Evolutionary conservation across 768 basidiomycete genomes (phyloP).

Genomic region (Peribolospora baueri): DNA sequence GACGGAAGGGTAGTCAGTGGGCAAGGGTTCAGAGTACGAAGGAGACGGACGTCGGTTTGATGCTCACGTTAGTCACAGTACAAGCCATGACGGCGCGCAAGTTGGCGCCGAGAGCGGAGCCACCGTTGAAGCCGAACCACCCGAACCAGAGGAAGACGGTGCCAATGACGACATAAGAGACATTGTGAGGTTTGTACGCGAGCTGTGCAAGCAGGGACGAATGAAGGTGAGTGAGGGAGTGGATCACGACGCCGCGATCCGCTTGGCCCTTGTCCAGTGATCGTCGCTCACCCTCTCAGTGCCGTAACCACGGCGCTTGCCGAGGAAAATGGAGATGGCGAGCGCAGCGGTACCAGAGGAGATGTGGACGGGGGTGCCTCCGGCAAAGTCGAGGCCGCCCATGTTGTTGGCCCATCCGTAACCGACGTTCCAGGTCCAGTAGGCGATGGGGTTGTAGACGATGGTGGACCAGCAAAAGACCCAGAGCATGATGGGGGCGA

Average conservation of each 20-base stretch:
- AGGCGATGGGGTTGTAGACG: conserved; percentile 40
- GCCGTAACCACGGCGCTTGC: conserved; percentile 38
- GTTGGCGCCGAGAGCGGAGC: conserved; percentile 68
- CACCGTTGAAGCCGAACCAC: conserved; percentile 43
- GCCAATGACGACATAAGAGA: conserved; percentile 76
- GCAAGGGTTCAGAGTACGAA: neutral
- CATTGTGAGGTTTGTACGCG: conserved; percentile 20
- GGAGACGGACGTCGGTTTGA: neutral
- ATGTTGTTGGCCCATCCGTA: conserved; percentile 8
- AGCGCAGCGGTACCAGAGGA: conserved; percentile 62
- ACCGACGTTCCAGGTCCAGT: conserved; percentile 29
- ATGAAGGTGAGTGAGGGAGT: too few species aligned
- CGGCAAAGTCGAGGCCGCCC: conserved; percentile 71
- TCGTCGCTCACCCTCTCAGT: conserved; percentile 13
- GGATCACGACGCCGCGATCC: too few species aligned
- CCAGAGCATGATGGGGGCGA: conserved; percentile 50
- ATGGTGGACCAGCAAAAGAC: conserved; percentile 64
- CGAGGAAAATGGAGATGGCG: conserved; percentile 67
- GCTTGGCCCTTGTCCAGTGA: conserved; percentile 6
- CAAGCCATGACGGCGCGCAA: conserved; percentile 60
- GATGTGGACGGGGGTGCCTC: conserved; percentile 74
- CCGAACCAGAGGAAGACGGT: conserved; percentile 84
- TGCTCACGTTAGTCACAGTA: conserved; percentile 65
- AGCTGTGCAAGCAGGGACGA: conserved; percentile 2
- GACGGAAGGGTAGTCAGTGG: neutral